These are phyloP conservation scores for Trichoderma sp. DNA, from an alignment of 2,329 filamentous ascomycete genomes.

Conservation along the genomic window DNA sequence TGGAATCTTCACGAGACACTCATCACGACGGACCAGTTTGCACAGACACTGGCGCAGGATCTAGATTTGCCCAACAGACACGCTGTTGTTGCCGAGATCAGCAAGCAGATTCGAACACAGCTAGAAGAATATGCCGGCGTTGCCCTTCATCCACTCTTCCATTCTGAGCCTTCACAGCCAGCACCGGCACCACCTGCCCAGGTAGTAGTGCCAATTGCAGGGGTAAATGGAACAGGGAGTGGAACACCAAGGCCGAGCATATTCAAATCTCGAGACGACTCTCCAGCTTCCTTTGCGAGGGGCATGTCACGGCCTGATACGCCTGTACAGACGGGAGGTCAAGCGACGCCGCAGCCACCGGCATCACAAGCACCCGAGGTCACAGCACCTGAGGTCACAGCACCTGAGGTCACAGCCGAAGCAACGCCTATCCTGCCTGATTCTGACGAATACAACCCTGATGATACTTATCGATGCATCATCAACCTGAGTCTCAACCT, in stretches of 20 bases:
- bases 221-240: slow-evolving; percentile 31
- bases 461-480: slow-evolving; percentile 93
- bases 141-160: slow-evolving; percentile 89
- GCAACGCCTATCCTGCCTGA: slow-evolving; percentile 65
- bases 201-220: slow-evolving; percentile 26
- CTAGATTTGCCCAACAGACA: slow-evolving; percentile 82
- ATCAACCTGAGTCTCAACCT: slow-evolving; percentile 90
- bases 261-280: slow-evolving; percentile 46
- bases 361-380: slow-evolving; percentile 53
- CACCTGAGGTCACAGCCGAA: slow-evolving; percentile 71
- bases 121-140: slow-evolving; percentile 95
- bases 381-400: slow-evolving; percentile 65
- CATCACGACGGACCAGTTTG: slow-evolving; percentile 94
- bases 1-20: slow-evolving; percentile 97
- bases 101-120: slow-evolving; percentile 91
- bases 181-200: slow-evolving; percentile 30
- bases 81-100: slow-evolving; percentile 75
- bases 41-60: slow-evolving; percentile 86
- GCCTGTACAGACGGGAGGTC: slow-evolving; percentile 56
- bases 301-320: slow-evolving; percentile 58
- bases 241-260: slow-evolving; percentile 40
- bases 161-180: slow-evolving; percentile 54
- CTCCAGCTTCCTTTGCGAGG: slow-evolving; percentile 43
- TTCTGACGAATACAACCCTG: slow-evolving; percentile 79
- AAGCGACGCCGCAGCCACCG: slow-evolving; percentile 53